Evolutionary conservation across 2,329 filamentous ascomycete genomes (phyloP).

Genomic region (Diaporthe nobilis): DNA sequence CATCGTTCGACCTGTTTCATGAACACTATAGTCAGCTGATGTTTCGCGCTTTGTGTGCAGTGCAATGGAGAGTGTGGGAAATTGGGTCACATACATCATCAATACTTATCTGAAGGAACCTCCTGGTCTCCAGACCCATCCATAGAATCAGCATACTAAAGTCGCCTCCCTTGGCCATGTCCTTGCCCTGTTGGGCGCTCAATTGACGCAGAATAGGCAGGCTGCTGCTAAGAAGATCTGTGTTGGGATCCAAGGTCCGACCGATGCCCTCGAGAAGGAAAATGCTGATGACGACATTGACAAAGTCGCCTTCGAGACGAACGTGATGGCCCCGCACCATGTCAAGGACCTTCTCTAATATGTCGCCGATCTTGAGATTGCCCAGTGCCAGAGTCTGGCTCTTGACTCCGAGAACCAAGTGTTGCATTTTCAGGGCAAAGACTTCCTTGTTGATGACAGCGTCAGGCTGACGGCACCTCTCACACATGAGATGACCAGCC

Average conservation of each 20-base stretch:
- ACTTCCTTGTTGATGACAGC: constrained; percentile 90
- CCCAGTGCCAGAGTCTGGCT: constrained; percentile 90
- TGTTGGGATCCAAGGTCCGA: constrained; percentile 84
- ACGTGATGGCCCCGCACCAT: constrained; percentile 97
- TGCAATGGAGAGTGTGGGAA: constrained; percentile 1
- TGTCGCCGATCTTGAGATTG: constrained; percentile 96
- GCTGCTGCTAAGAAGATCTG: constrained; percentile 89
- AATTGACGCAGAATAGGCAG: constrained; percentile 92
- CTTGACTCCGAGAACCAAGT: constrained; percentile 92
- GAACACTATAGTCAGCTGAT: constrained; percentile 25
- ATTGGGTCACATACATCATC: constrained; percentile 77
- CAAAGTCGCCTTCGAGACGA: constrained; percentile 94
- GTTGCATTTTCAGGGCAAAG: constrained; percentile 97
- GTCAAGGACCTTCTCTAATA: constrained; percentile 87
- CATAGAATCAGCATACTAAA: constrained; percentile 92
- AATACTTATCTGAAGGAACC: constrained; percentile 90
- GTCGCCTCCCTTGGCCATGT: constrained; percentile 79
- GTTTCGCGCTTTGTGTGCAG: background rate
- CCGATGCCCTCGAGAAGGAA: constrained; percentile 95
- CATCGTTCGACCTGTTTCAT: constrained; percentile 80
- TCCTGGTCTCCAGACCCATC: constrained; percentile 89
- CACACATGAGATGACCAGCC: constrained; percentile 95
- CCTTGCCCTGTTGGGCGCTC: constrained; percentile 80
- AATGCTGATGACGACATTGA: constrained; percentile 97
- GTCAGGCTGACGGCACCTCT: constrained; percentile 92